phyloP scores from a whole-genome alignment of 1,139 yeast genomes.

The Blastobotrys indianensis region DNA sequence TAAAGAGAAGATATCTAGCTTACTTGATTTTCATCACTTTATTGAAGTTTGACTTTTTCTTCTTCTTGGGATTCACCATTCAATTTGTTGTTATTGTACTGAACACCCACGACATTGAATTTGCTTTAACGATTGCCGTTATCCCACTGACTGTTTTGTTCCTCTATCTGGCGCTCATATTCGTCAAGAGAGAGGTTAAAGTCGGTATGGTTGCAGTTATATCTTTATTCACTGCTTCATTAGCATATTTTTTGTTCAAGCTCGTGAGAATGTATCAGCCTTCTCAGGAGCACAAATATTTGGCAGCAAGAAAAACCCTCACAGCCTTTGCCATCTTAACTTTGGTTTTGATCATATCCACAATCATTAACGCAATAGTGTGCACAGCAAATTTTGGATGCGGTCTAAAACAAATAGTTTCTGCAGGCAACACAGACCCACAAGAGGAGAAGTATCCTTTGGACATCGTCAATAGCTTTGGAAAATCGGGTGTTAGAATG shows the following conservation, averaged over 20 bases:
- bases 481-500: conserved; percentile 9
- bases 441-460: conserved; percentile 12
- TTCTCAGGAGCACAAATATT: conserved; percentile 40
- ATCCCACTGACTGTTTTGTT: conserved; percentile 44
- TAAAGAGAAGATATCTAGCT: conserved; percentile 38
- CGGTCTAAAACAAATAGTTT: conserved; percentile 36
- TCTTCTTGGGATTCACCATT: conserved; percentile 49
- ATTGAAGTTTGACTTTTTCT: conserved; percentile 45
- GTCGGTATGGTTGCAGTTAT: conserved; percentile 34
- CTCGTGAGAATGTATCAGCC: conserved; percentile 45
- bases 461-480: conserved; percentile 5
- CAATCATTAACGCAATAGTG: conserved; percentile 37
- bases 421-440: conserved; percentile 7
- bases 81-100: conserved; percentile 50
- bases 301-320: conserved; percentile 46
- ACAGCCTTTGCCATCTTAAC: conserved; percentile 47
- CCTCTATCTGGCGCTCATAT: conserved; percentile 38
- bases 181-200: conserved; percentile 38
- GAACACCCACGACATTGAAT: conserved; percentile 41
- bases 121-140: conserved; percentile 46
- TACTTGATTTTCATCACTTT: conserved; percentile 39
- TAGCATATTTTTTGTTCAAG: conserved; percentile 49
- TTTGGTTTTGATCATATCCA: conserved; percentile 37
- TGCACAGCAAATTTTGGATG: conserved; percentile 39
- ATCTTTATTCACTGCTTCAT: conserved; percentile 38